phyloP scores from a whole-genome alignment of 2,329 filamentous ascomycete species.

The Shiraia bambusicola region DNA sequence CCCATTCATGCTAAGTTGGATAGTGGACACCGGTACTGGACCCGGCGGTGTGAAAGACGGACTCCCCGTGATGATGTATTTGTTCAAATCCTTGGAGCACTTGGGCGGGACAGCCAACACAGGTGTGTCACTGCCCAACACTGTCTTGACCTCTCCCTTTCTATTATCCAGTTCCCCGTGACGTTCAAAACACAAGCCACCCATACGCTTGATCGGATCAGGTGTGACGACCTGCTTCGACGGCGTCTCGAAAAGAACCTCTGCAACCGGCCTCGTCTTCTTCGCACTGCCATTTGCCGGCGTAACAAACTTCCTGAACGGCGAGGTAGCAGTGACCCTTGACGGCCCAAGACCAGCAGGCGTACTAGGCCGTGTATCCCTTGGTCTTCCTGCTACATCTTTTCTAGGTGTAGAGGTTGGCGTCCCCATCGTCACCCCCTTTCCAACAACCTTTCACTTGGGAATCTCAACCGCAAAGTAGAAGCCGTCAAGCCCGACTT shows the following conservation, averaged over 20 bases:
- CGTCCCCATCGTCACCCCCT: slow-evolving; percentile 5
- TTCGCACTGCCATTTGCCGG: background rate
- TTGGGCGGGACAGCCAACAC: too few relatives aligned
- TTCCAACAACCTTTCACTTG: slow-evolving; percentile 14
- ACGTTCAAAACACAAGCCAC: background rate
- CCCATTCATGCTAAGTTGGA: background rate
- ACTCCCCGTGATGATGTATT: too few relatives aligned
- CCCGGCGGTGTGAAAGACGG: too few relatives aligned
- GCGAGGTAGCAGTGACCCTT: background rate
- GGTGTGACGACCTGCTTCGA: background rate
- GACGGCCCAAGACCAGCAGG: slow-evolving; percentile 4
- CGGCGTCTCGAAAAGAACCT: background rate
- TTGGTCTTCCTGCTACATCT: slow-evolving; percentile 1
- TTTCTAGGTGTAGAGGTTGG: slow-evolving; percentile 11
- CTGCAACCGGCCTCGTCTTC: background rate
- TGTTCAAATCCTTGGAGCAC: too few relatives aligned
- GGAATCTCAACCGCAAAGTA: slow-evolving; percentile 25
- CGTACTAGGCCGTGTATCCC: slow-evolving; percentile 2
- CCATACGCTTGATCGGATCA: background rate
- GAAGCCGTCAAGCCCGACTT: slow-evolving; percentile 22
- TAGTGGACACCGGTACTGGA: too few relatives aligned
- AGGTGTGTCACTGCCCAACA: too few relatives aligned
- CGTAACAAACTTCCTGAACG: background rate
- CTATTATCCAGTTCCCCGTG: background rate
- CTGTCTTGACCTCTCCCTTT: too few relatives aligned